These are phyloP conservation scores for Arthrobotrys pseudoclavata DNA, from an alignment of 2,329 filamentous ascomycete genomes.

Conservation along the genomic window DNA sequence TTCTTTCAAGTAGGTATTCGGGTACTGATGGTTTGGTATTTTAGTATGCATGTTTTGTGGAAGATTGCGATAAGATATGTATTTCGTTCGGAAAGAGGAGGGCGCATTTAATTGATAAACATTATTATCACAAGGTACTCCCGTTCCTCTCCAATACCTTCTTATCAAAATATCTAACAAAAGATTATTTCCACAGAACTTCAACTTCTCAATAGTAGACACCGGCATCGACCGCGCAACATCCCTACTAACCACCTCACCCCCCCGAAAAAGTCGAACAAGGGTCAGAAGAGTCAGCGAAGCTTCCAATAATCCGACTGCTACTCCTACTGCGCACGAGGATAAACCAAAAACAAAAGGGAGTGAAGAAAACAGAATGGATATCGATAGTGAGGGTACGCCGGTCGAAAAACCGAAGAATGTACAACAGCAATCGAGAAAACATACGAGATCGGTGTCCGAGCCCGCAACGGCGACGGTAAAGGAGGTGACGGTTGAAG, in stretches of 20 bases:
- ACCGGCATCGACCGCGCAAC: conserved; percentile 53
- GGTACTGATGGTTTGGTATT: not conserved
- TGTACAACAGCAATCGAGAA: not conserved
- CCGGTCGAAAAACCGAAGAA: not conserved
- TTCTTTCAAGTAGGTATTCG: too few relatives aligned
- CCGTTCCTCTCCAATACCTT: too few relatives aligned
- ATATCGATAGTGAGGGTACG: conserved; percentile 10
- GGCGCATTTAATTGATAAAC: conserved; percentile 54
- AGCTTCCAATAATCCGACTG: not conserved
- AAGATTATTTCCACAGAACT: conserved; percentile 21
- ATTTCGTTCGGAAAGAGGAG: conserved; percentile 37
- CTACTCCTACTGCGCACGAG: not conserved
- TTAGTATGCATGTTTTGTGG: conserved; percentile 51
- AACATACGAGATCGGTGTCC: conserved; percentile 28
- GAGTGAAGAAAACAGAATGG: conserved; percentile 11
- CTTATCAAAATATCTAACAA: not conserved
- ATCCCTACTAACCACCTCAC: conserved; percentile 41
- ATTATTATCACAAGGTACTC: conserved; percentile 50
- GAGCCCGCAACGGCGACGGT: conserved; percentile 10
- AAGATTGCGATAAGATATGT: conserved; percentile 57
- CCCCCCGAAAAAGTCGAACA: conserved; percentile 43
- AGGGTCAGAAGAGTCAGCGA: conserved; percentile 43
- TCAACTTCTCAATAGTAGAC: conserved; percentile 59
- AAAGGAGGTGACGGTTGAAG: conserved; percentile 1
- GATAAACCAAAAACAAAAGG: not conserved